phyloP scores from a whole-genome alignment of 176 grass and related monocot genomes.

The Canna indica region DNA sequence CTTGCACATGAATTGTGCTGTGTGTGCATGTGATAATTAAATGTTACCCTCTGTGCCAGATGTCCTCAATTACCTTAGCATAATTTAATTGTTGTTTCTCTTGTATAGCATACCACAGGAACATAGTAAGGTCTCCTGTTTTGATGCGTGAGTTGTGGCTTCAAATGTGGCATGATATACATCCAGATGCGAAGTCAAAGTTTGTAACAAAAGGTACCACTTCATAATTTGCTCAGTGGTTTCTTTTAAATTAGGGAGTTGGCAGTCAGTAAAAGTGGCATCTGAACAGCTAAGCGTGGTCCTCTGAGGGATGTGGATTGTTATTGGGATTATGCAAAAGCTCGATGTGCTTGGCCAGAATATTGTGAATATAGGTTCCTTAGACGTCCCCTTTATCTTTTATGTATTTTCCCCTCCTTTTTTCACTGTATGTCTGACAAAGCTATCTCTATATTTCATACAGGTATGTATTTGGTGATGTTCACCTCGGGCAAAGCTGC shows the following conservation, averaged over 20 bases:
- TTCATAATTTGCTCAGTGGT: not conserved
- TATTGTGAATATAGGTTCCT: constrained; percentile 92
- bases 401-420: constrained; percentile 1
- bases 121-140: constrained; percentile 78
- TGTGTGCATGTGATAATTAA: not conserved
- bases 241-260: constrained; percentile 14
- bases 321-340: constrained; percentile 91
- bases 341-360: constrained; percentile 84
- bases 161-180: constrained; percentile 97
- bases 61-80: not conserved
- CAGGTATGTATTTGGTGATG: constrained; percentile 86
- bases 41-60: not conserved
- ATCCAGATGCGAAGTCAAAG: constrained; percentile 75
- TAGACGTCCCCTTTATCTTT: not conserved
- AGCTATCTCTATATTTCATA: constrained; percentile 10
- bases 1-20: no score
- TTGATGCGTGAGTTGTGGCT: constrained; percentile 97
- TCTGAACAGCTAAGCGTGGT: constrained; percentile 51
- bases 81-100: not conserved
- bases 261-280: constrained; percentile 15
- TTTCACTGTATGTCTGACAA: constrained; percentile 1
- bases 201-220: constrained; percentile 82
- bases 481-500: constrained; percentile 92
- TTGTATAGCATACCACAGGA: constrained; percentile 71
- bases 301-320: constrained; percentile 84